Evolutionary conservation across 2,329 filamentous ascomycete species (phyloP).

Genomic region (Pleoardoris graminearum): DNA sequence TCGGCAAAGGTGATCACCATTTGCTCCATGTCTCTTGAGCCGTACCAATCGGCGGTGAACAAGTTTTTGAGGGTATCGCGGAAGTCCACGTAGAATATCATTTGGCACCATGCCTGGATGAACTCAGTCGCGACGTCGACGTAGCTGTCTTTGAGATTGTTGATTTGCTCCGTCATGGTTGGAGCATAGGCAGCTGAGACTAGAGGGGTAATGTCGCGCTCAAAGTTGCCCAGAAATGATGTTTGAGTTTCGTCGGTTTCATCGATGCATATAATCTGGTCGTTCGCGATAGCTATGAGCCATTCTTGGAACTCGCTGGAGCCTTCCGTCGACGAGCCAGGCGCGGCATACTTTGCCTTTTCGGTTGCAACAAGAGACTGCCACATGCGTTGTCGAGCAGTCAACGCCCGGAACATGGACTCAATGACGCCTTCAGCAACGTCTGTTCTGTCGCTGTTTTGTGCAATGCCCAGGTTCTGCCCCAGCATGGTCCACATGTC

Average conservation of each 20-base stretch:
- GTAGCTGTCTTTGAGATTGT: constrained; percentile 81
- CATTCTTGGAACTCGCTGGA: constrained; percentile 80
- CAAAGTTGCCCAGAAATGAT: constrained; percentile 85
- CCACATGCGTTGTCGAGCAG: constrained; percentile 81
- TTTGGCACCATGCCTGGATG: constrained; percentile 79
- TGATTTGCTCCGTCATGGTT: constrained; percentile 71
- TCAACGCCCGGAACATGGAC: constrained; percentile 88
- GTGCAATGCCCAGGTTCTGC: constrained; percentile 86
- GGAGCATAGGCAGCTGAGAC: constrained; percentile 79
- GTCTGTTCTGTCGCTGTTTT: constrained; percentile 81
- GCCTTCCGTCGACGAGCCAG: constrained; percentile 61
- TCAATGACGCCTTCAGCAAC: constrained; percentile 95
- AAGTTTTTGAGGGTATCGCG: constrained; percentile 79
- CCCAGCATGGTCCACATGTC: constrained; percentile 98
- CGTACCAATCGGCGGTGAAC: constrained; percentile 91
- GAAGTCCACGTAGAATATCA: constrained; percentile 93
- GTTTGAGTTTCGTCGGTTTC: constrained; percentile 72
- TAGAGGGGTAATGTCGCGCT: constrained; percentile 76
- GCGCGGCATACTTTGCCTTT: constrained; percentile 67
- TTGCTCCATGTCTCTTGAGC: constrained; percentile 82
- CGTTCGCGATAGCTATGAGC: constrained; percentile 95
- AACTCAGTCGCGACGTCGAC: constrained; percentile 94
- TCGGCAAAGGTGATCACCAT: constrained; percentile 95
- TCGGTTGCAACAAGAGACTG: constrained; percentile 88
- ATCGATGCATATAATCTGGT: constrained; percentile 97